Conservation (phyloP, 257 asterid species). For the Plantago elongata region DNA sequence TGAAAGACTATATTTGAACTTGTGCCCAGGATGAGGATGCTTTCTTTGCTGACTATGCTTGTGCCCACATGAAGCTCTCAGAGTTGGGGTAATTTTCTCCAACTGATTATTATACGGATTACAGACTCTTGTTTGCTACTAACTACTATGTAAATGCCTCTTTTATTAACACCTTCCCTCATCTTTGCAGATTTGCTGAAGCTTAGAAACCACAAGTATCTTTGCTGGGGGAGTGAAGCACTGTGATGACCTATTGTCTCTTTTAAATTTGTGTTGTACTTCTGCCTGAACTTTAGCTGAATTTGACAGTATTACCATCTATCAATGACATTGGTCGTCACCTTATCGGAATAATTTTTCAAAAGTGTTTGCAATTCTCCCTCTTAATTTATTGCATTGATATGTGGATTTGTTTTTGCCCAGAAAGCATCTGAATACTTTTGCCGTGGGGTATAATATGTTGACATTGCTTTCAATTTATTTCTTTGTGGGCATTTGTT, state of each 20-base stretch:
- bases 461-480: no score
- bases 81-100: conserved; percentile 58
- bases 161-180: not conserved
- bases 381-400: not conserved
- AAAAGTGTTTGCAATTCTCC: not conserved
- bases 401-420: no score
- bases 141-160: not conserved
- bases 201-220: conserved; percentile 26
- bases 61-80: conserved; percentile 66
- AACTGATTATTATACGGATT: not conserved
- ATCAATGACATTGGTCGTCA: conserved; percentile 20
- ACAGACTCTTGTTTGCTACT: not conserved
- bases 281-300: conserved; percentile 4
- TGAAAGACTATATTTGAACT: not conserved
- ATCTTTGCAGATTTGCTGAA: conserved; percentile 54
- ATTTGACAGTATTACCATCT: conserved; percentile 15
- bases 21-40: conserved; percentile 70
- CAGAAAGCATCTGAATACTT: no score
- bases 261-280: conserved; percentile 9
- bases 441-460: no score
- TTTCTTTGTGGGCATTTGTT: no score
- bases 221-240: conserved; percentile 4
- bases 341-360: conserved; percentile 7
- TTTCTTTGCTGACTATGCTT: conserved; percentile 75
- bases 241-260: conserved; percentile 19